These are phyloP conservation scores for Acacia crassicarpa DNA, from an alignment of 306 rosid genomes.

Conservation along the genomic window DNA sequence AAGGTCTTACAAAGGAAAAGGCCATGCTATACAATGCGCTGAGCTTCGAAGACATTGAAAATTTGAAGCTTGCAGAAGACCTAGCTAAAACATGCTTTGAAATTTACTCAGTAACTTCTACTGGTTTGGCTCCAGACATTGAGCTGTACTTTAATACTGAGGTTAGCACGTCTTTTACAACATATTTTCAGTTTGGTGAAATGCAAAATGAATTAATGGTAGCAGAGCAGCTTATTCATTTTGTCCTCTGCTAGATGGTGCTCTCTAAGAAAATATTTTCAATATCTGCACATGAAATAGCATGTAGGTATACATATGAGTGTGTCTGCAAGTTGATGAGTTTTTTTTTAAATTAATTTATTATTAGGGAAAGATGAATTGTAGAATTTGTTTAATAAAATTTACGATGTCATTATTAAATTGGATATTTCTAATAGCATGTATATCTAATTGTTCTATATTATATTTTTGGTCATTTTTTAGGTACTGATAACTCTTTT, in stretches of 20 bases:
- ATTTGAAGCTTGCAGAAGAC: conserved; percentile 97
- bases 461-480: no score
- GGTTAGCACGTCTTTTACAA: conserved; percentile 52
- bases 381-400: no score
- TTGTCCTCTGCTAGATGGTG: conserved; percentile 6
- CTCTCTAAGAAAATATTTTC: background rate
- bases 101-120: conserved; percentile 88
- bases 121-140: conserved; percentile 96
- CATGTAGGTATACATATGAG: no score
- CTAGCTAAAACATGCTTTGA: conserved; percentile 90
- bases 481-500: no score
- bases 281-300: no score
- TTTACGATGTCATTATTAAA: no score
- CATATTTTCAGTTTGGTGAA: conserved; percentile 20
- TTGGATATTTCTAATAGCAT: no score
- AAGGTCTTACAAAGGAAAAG: conserved; percentile 84
- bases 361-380: no score
- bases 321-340: no score
- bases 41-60: conserved; percentile 89
- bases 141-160: conserved; percentile 83
- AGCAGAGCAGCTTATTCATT: background rate
- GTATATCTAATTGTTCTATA: no score
- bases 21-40: conserved; percentile 79
- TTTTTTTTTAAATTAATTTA: no score
- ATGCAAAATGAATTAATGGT: conserved; percentile 6